Base-by-base conservation (phyloP, 768 basidiomycete genomes). In the Xerocomus spinulosus region DNA sequence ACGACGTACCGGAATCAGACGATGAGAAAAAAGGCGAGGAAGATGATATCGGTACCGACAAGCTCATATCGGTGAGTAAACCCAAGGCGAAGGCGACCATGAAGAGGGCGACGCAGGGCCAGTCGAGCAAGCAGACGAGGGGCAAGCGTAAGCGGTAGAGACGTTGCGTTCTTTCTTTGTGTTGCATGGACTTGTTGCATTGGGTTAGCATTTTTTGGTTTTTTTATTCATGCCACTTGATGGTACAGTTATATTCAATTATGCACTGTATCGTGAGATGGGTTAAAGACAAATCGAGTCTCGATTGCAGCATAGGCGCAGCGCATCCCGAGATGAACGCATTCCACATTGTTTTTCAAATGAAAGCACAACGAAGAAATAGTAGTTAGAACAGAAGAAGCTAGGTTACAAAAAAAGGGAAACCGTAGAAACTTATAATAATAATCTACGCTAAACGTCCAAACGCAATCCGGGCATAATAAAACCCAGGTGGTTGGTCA, bases 61-160 rank as follows among this genome's bases (percentile, higher is more conserved):
- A 79, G 46, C 69, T 85, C 20, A 81, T 85, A 56, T 81, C 81
- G 59, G 70, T 73, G 38, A 66, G 77, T 18, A 80, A 78, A 58
- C 46, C 62, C 33, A 34, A 26, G 35, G 6, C 15, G 5, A 46
- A 9, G 37, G 15, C 12, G 41, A 38, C 36, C 41, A 10, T 20
- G 6, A 34, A 15, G 26, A 8, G 30, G 44, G n/a, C 7, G 33
- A 9, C 7, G 23, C 26, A 17, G 38, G 36, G 36, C 9, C 23
- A 18, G 36, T 51, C 56, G 42, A 52, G 46, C 24, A 60, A 62
- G 47, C 52, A 55, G 39, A 43, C 52, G 0, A 42, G 48, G 15
- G 59, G 56, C 44, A 62, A 55, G 34, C 24, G 50, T 9, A 60
- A 62, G 23, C 44, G 51, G 38, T 39, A 39, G 38, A 10, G 26